These are phyloP conservation scores for Entophlyctis helioformis DNA, from an alignment of 192 early-diverging fungal species.

Conservation along the genomic window DNA sequence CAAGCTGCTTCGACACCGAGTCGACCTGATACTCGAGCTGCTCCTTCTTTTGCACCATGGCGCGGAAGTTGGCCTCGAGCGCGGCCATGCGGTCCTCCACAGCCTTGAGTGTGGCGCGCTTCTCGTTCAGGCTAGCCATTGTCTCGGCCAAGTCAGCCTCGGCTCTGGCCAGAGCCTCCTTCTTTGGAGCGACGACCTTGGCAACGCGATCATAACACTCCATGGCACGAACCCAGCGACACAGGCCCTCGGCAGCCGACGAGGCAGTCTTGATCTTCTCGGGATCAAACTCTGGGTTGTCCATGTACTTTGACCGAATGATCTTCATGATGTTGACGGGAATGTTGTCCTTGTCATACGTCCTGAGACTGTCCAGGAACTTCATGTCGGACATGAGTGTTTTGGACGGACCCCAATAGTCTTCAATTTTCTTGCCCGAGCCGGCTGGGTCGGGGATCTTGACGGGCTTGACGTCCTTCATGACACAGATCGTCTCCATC, in stretches of 20 bases:
- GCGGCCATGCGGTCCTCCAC: constrained; percentile 44
- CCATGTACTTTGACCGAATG: constrained; percentile 45
- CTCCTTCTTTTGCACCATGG: constrained; percentile 45
- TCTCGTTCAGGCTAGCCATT: constrained; percentile 43
- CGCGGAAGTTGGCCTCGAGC: constrained; percentile 41
- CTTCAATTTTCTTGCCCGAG: constrained; percentile 48
- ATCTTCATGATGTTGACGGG: constrained; percentile 40
- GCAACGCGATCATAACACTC: constrained; percentile 47
- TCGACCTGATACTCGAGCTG: constrained; percentile 40
- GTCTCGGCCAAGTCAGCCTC: constrained; percentile 39
- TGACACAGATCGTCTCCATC: constrained; percentile 50
- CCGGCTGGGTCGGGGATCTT: constrained; percentile 45
- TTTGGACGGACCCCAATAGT: constrained; percentile 44
- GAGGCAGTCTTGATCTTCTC: constrained; percentile 51
- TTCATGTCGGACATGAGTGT: constrained; percentile 39
- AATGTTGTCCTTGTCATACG: constrained; percentile 53
- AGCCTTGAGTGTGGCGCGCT: constrained; percentile 41
- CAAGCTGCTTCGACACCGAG: constrained; percentile 46
- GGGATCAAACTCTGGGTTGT: constrained; percentile 50
- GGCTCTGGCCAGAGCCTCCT: constrained; percentile 37
- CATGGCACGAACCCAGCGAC: constrained; percentile 48
- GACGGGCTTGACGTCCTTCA: constrained; percentile 52
- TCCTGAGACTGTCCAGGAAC: constrained; percentile 37
- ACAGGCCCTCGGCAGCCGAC: constrained; percentile 48
- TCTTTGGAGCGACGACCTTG: constrained; percentile 50